Conservation (phyloP, 176 grass and related monocot species). For the Elaeis guineensis region DNA sequence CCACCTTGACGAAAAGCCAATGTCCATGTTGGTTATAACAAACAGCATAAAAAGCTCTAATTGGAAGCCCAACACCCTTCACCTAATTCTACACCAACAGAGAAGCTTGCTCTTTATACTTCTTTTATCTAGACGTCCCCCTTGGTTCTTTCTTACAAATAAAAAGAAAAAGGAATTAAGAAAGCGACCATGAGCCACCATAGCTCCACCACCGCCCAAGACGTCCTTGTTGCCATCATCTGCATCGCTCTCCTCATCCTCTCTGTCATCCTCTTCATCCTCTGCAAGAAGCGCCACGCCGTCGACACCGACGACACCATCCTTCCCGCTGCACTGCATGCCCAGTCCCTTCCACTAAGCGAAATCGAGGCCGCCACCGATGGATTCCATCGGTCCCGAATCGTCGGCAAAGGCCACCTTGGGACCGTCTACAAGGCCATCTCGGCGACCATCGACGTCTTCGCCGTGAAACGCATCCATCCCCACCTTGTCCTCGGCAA, state of each 20-base stretch:
- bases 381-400: slow-evolving; percentile 46
- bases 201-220: slow-evolving; percentile 17
- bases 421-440: slow-evolving; percentile 46
- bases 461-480: slow-evolving; percentile 63
- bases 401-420: slow-evolving; percentile 40
- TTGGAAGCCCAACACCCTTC: too few species aligned
- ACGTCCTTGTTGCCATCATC: slow-evolving; percentile 19
- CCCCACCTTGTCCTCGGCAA: slow-evolving; percentile 47
- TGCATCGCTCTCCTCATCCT: slow-evolving; percentile 22
- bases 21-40: too few species aligned
- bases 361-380: slow-evolving; percentile 59
- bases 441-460: slow-evolving; percentile 3
- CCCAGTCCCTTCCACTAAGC: slow-evolving; percentile 25
- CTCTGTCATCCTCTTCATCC: slow-evolving; percentile 29
- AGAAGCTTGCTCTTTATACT: too few species aligned
- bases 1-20: too few species aligned
- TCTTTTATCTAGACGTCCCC: too few species aligned
- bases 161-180: too few species aligned
- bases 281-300: slow-evolving; percentile 20
- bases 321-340: slow-evolving; percentile 10
- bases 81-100: too few species aligned
- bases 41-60: too few species aligned
- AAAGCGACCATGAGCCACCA: slow-evolving; percentile 3
- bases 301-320: not conserved
- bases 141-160: too few species aligned